Percentiles rank a stretch among this genome's conserved stretches.
Evolutionary conservation across 2,329 filamentous ascomycete species (phyloP).

Genomic region (Paraphoma sp.): DNA sequence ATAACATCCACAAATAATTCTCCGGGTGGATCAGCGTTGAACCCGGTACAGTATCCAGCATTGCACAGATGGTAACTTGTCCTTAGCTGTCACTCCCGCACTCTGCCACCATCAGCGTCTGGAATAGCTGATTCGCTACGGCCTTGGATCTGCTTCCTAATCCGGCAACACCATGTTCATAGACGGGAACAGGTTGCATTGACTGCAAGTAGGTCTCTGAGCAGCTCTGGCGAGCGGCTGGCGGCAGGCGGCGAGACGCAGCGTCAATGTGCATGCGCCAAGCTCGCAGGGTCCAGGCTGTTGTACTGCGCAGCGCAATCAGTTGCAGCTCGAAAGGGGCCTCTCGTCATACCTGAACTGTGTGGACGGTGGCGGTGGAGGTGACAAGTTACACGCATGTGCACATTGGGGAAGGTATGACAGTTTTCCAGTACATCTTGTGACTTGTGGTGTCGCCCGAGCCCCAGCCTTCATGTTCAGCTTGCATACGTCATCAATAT

Average conservation of each 20-base stretch:
- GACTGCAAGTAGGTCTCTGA: background rate
- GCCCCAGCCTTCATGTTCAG: background rate
- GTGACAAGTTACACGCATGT: slow-evolving; percentile 1
- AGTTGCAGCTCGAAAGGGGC: background rate
- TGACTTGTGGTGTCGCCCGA: background rate
- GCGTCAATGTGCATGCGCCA: background rate
- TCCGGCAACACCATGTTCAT: slow-evolving; percentile 1
- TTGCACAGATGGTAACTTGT: slow-evolving; percentile 2
- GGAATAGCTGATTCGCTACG: slow-evolving; percentile 9
- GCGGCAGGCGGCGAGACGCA: background rate
- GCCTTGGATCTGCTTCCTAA: slow-evolving; percentile 1
- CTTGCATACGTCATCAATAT: background rate
- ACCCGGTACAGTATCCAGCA: background rate
- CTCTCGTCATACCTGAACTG: background rate
- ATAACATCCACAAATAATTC: slow-evolving; percentile 14
- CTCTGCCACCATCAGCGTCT: slow-evolving; percentile 6
- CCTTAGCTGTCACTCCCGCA: background rate
- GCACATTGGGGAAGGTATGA: background rate
- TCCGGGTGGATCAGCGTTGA: slow-evolving; percentile 16
- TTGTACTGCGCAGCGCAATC: slow-evolving; percentile 3
- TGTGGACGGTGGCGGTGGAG: background rate
- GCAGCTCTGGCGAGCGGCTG: background rate
- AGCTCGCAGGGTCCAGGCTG: background rate
- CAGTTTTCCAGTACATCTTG: background rate
- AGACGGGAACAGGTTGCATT: slow-evolving; percentile 9